Evolutionary conservation across 164 flowering plant genomes (phyloP).

Genomic region (Annona squamosa): DNA sequence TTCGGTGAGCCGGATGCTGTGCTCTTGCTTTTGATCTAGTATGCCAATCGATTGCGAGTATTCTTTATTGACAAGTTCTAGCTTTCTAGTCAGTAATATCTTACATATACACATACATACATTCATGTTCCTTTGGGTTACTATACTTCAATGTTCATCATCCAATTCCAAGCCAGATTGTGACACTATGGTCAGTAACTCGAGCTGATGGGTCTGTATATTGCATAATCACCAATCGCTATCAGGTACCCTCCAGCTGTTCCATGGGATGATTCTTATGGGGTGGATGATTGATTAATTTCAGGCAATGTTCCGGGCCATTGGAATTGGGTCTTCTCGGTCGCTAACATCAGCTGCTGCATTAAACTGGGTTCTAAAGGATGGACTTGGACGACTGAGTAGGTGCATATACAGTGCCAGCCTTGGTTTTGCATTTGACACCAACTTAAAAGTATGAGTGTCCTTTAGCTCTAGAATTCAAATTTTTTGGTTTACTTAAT

Average conservation of each 20-base stretch:
- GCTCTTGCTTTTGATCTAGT: not conserved
- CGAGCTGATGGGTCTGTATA: too few relatives aligned
- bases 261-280: not conserved
- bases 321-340: slow-evolving; percentile 76
- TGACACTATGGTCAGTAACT: too few relatives aligned
- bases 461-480: not conserved
- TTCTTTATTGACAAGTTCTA: not conserved
- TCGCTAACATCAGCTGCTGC: slow-evolving; percentile 92
- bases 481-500: not conserved
- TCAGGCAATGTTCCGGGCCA: slow-evolving; percentile 95
- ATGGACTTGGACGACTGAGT: slow-evolving; percentile 81
- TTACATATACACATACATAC: too few relatives aligned
- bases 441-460: slow-evolving; percentile 71
- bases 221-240: too few relatives aligned
- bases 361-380: slow-evolving; percentile 87
- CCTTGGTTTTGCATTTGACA: slow-evolving; percentile 80
- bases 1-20: not conserved
- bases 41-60: not conserved
- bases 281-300: slow-evolving; percentile 3
- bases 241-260: too few relatives aligned
- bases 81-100: not conserved
- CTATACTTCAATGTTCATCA: too few relatives aligned
- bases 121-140: too few relatives aligned
- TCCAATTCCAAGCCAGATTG: too few relatives aligned
- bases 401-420: slow-evolving; percentile 86